Percentiles rank a stretch among this genome's conserved stretches.
These are phyloP conservation scores for Collariella sp. DNA, from an alignment of 495 filamentous ascomycete genomes.

Conservation along the genomic window DNA sequence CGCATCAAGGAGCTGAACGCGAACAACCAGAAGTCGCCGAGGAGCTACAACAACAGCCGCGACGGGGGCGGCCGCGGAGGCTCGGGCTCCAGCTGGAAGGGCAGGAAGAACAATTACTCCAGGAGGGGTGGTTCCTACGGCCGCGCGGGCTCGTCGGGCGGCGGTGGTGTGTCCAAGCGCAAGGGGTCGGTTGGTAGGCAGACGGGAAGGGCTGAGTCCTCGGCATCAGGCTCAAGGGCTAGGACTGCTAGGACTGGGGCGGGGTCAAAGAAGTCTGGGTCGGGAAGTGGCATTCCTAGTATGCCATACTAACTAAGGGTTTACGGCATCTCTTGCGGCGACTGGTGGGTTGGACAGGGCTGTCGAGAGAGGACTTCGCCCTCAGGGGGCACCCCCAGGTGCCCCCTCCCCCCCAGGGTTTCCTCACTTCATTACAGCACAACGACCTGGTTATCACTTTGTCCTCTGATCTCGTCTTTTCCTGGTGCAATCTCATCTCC, in stretches of 20 bases:
- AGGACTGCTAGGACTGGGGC: neutral
- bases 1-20: conserved; percentile 1
- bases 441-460: neutral
- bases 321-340: neutral
- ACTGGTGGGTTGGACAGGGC: neutral
- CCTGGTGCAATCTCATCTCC: neutral
- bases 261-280: conserved; percentile 1
- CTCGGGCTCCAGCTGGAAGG: conserved; percentile 9
- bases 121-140: conserved; percentile 10
- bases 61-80: too few species aligned
- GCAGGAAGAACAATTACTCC: conserved; percentile 6
- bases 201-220: neutral
- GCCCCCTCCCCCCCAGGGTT: neutral
- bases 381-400: neutral
- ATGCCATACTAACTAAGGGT: conserved; percentile 36
- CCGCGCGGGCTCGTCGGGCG: conserved; percentile 9
- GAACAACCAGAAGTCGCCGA: conserved; percentile 1
- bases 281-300: conserved; percentile 27
- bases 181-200: conserved; percentile 6
- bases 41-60: neutral
- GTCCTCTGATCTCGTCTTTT: neutral
- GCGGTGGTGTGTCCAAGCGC: conserved; percentile 29
- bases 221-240: neutral
- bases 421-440: neutral
- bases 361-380: neutral